These are phyloP conservation scores for Coemansia furcata DNA, from an alignment of 192 early-diverging fungal species.

Conservation along the genomic window DNA sequence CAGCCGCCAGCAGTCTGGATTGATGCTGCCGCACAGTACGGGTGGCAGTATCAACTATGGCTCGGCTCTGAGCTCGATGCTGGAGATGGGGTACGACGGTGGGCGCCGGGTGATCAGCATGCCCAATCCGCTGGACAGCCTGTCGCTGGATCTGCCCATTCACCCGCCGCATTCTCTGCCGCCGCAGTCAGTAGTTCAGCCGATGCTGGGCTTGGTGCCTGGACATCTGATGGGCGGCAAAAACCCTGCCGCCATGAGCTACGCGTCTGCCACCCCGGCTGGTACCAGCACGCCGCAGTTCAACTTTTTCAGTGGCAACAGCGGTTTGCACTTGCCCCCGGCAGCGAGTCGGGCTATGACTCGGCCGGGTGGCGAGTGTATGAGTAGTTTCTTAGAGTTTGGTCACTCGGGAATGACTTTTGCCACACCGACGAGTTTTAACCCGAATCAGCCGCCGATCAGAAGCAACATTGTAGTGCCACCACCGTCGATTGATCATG, in stretches of 20 bases:
- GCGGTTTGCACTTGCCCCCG: background rate
- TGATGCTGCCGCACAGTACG: background rate
- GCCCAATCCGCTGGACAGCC: constrained; percentile 48
- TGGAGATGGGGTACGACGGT: constrained; percentile 38
- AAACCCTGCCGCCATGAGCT: background rate
- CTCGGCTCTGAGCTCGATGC: constrained; percentile 21
- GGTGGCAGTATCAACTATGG: background rate
- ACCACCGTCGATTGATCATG: background rate
- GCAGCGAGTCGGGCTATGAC: background rate
- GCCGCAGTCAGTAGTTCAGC: constrained; percentile 9
- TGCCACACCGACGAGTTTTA: background rate
- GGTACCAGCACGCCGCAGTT: background rate
- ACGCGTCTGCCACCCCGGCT: background rate
- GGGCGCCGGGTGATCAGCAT: constrained; percentile 45
- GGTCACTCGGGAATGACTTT: background rate
- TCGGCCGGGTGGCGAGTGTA: background rate
- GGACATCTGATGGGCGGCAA: background rate
- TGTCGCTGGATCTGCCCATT: constrained; percentile 45
- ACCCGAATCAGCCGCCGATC: background rate
- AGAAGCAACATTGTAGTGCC: background rate
- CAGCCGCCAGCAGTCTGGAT: background rate
- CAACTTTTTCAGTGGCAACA: background rate
- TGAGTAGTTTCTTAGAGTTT: background rate
- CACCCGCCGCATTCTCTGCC: constrained; percentile 29
- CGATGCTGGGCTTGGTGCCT: constrained; percentile 3